A percentile compares a stretch with the other conserved stretches of the same genome.
These are phyloP conservation scores for Aspergillus mulundensis DNA, from an alignment of 495 filamentous ascomycete species.

Conservation along the genomic window DNA sequence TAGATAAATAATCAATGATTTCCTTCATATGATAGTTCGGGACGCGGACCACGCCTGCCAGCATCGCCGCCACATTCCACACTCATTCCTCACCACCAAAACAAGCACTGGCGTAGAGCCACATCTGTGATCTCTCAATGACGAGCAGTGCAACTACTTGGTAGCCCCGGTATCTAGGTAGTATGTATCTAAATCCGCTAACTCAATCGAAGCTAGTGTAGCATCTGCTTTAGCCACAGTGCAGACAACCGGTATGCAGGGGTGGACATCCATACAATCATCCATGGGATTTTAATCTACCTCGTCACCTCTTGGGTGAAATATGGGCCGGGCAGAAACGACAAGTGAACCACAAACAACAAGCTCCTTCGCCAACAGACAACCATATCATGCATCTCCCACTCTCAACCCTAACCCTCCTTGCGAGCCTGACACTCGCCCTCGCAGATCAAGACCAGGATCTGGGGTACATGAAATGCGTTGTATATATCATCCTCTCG, in stretches of 20 bases:
- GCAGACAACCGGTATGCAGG: slow-evolving; percentile 1
- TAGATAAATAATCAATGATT: no score
- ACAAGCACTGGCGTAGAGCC: not conserved
- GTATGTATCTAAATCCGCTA: not conserved
- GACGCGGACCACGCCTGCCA: not conserved
- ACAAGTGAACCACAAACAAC: not conserved
- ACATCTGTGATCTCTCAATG: not conserved
- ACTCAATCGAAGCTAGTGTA: not conserved
- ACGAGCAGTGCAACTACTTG: not conserved
- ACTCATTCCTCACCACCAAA: not conserved
- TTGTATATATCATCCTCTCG: slow-evolving; percentile 1
- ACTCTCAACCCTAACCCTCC: slow-evolving; percentile 9
- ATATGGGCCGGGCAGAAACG: not conserved
- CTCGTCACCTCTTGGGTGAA: not conserved
- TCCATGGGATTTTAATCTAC: not conserved
- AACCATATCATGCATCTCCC: slow-evolving; percentile 6
- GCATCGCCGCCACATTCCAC: not conserved
- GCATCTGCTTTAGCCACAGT: not conserved
- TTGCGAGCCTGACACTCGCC: not conserved
- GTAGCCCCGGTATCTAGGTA: not conserved
- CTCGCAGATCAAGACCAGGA: not conserved
- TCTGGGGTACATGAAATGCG: slow-evolving; percentile 14
- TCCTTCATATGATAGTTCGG: no score
- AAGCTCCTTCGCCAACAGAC: not conserved
- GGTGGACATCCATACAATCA: not conserved